Evolutionary conservation across 176 grass and related monocot species (phyloP).

Genomic region (Saccharum officinarum): DNA sequence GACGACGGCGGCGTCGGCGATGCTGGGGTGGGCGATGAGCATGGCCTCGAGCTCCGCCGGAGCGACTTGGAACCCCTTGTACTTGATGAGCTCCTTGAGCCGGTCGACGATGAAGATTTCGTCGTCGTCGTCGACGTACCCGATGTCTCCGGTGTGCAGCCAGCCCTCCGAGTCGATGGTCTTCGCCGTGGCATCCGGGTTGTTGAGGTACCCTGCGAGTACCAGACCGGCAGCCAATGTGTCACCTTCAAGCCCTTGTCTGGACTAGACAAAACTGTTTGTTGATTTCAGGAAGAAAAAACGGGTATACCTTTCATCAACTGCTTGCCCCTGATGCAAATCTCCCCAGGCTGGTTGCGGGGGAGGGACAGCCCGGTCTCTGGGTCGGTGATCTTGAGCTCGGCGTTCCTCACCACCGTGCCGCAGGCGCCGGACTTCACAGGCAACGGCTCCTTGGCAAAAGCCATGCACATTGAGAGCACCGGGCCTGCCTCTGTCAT

Average conservation of each 20-base stretch:
- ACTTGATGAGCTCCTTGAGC: conserved; percentile 97
- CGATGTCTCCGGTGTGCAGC: conserved; percentile 93
- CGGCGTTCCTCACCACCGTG: conserved; percentile 83
- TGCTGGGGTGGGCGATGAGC: conserved; percentile 61
- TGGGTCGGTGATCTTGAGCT: conserved; percentile 78
- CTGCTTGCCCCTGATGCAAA: conserved; percentile 85
- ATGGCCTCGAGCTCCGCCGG: conserved; percentile 88
- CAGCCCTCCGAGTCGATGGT: conserved; percentile 82
- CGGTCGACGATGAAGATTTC: conserved; percentile 94
- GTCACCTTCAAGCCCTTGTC: background rate
- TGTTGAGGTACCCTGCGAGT: conserved; percentile 77
- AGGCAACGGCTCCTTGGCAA: conserved; percentile 65
- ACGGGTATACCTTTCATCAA: conserved; percentile 75
- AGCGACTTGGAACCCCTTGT: conserved; percentile 89
- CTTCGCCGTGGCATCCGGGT: conserved; percentile 64
- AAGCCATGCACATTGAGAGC: conserved; percentile 90
- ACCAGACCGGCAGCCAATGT: background rate
- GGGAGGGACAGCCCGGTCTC: conserved; percentile 50
- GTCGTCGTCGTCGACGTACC: conserved; percentile 77
- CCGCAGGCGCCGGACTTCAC: conserved; percentile 89
- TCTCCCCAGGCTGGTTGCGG: conserved; percentile 71
- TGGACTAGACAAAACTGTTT: background rate
- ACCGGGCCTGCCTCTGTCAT: conserved; percentile 91
- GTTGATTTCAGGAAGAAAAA: background rate
- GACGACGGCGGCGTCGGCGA: conserved; percentile 77